Evolutionary conservation across 768 basidiomycete genomes (phyloP).

Genomic region (Termitomyces bulborhizus): DNA sequence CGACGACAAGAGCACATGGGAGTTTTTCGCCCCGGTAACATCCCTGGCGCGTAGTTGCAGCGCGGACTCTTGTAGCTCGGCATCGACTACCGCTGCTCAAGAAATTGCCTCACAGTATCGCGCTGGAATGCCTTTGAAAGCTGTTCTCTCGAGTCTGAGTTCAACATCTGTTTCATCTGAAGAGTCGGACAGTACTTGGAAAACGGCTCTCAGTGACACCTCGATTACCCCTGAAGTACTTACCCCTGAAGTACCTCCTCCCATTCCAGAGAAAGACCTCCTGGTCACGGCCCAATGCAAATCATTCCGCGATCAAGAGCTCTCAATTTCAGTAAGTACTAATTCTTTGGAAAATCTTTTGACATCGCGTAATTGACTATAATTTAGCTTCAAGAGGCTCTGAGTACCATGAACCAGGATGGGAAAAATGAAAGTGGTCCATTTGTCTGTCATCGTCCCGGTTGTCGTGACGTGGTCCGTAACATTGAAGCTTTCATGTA

Average conservation of each 20-base stretch:
- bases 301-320: slow-evolving; percentile 27
- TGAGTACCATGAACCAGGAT: slow-evolving; percentile 19
- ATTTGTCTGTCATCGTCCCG: slow-evolving; percentile 38
- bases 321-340: slow-evolving; percentile 33
- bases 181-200: neutral
- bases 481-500: slow-evolving; percentile 39
- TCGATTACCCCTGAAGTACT: slow-evolving; percentile 7
- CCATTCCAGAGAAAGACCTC: slow-evolving; percentile 12
- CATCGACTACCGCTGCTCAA: slow-evolving; percentile 31
- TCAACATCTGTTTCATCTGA: neutral
- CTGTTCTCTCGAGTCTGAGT: neutral
- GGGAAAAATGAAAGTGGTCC: slow-evolving; percentile 22
- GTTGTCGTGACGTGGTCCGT: slow-evolving; percentile 37
- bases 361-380: neutral
- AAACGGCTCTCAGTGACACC: neutral
- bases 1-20: slow-evolving; percentile 31
- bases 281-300: slow-evolving; percentile 24
- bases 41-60: slow-evolving; percentile 19
- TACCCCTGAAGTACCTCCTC: slow-evolving; percentile 9
- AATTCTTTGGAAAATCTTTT: neutral
- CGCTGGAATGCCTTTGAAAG: slow-evolving; percentile 23
- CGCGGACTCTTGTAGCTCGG: slow-evolving; percentile 17
- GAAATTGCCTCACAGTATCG: slow-evolving; percentile 31
- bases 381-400: slow-evolving; percentile 32
- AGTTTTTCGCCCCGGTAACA: slow-evolving; percentile 24